phyloP scores from a whole-genome alignment of 345 rosid species.

The Eutrema heterophyllum region DNA sequence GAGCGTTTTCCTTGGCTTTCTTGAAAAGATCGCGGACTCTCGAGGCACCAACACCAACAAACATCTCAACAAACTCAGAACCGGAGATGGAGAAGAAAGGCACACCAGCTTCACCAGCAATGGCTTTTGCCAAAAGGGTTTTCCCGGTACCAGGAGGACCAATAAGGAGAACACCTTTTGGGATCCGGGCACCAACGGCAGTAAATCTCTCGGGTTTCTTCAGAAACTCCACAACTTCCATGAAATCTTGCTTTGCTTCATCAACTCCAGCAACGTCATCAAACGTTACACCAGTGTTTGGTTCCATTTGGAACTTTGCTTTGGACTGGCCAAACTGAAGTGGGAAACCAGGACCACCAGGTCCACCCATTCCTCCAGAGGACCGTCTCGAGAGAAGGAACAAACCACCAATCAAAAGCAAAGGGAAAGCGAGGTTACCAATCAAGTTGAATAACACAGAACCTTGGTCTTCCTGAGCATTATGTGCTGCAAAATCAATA shows the following conservation, averaged over 20 bases:
- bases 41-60: conserved; percentile 98
- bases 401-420: conserved; percentile 87
- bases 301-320: conserved; percentile 99
- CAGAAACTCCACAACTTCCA: conserved; percentile 97
- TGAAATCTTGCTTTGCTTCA: conserved; percentile 98
- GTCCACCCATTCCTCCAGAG: conserved; percentile 98
- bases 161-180: conserved; percentile 94
- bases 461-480: conserved; percentile 97
- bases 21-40: conserved; percentile 93
- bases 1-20: conserved; percentile 93
- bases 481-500: conserved; percentile 96
- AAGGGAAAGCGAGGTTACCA: conserved; percentile 89
- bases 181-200: conserved; percentile 92
- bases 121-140: conserved; percentile 96
- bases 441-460: conserved; percentile 76
- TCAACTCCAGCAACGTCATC: conserved; percentile 99
- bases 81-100: conserved; percentile 96
- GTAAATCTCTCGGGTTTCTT: conserved; percentile 99
- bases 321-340: conserved; percentile 87
- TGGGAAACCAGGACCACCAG: conserved; percentile 96
- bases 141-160: conserved; percentile 99
- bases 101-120: conserved; percentile 99
- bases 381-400: conserved; percentile 93
- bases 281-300: conserved; percentile 95
- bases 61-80: conserved; percentile 99